Percentiles rank a stretch among this genome's conserved stretches.
phyloP scores from a whole-genome alignment of 768 basidiomycete genomes.

The Clitopilus passeckerianus region DNA sequence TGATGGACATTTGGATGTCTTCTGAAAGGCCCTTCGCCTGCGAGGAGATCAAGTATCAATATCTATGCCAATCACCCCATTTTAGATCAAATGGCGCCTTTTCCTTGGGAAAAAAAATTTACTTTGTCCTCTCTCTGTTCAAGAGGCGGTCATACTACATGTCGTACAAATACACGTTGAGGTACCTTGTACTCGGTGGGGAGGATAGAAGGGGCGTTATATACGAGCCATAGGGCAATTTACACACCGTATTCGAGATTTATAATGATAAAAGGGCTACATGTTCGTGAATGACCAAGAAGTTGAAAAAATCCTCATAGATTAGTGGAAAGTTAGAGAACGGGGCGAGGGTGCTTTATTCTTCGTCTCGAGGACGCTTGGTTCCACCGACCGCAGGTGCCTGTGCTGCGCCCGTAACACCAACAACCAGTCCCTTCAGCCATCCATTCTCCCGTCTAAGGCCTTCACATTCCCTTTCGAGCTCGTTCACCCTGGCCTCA shows the following conservation, averaged over 20 bases:
- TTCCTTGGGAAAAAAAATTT: neutral
- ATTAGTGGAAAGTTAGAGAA: neutral
- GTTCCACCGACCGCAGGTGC: conserved; percentile 22
- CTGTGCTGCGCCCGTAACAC: conserved; percentile 71
- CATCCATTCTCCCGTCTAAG: conserved; percentile 88
- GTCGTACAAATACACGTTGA: neutral
- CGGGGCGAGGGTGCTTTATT: neutral
- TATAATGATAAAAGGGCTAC: neutral
- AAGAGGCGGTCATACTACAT: neutral
- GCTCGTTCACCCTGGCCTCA: conserved; percentile 68
- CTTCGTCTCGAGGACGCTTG: conserved; percentile 18
- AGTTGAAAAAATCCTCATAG: neutral
- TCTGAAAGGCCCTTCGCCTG: neutral
- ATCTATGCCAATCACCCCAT: neutral
- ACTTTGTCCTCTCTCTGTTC: neutral
- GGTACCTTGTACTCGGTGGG: neutral
- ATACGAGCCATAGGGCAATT: neutral
- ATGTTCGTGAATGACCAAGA: neutral
- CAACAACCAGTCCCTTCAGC: conserved; percentile 87
- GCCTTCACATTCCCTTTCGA: conserved; percentile 90
- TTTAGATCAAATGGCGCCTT: neutral
- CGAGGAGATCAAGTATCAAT: neutral
- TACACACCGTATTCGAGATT: neutral
- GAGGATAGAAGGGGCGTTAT: neutral
- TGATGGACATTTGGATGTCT: no score